Evolutionary conservation across 1,139 yeast genomes (phyloP).

Genomic region (Chernovozyma sophiae-reginae): DNA sequence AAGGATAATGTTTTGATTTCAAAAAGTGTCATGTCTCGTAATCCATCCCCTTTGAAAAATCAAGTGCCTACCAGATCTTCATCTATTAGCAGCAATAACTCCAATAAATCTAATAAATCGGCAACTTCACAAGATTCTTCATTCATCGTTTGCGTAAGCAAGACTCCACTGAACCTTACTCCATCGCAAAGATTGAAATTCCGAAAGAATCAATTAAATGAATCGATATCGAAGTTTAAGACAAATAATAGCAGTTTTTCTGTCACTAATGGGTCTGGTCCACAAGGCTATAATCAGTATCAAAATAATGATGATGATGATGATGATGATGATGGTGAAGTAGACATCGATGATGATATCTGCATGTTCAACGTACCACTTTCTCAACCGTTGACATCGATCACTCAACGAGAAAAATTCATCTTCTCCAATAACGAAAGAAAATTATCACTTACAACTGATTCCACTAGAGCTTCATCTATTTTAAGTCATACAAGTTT

Average conservation of each 20-base stretch:
- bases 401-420: constrained; percentile 24
- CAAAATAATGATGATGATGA: not conserved
- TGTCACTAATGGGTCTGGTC: not conserved
- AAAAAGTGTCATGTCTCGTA: constrained; percentile 5
- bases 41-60: constrained; percentile 17
- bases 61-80: constrained; percentile 15
- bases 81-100: constrained; percentile 15
- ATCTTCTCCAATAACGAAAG: constrained; percentile 19
- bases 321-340: constrained; percentile 39
- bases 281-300: not conserved
- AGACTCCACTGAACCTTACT: constrained; percentile 28
- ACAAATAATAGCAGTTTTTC: constrained; percentile 7
- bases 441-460: constrained; percentile 21
- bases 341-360: constrained; percentile 47
- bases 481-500: constrained; percentile 28
- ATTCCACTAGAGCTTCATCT: constrained; percentile 43
- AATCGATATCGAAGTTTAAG: constrained; percentile 20
- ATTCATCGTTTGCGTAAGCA: constrained; percentile 21
- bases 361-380: constrained; percentile 62
- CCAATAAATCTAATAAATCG: constrained; percentile 9
- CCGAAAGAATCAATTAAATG: constrained; percentile 26
- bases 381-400: constrained; percentile 43
- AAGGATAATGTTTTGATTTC: not conserved
- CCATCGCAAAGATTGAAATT: constrained; percentile 38
- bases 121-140: constrained; percentile 10